Evolutionary conservation across 1,284 basidiomycete genomes (phyloP), one percentile per base, ranked within the genome.

Genomic region (Trichosporon sp.): DNA sequence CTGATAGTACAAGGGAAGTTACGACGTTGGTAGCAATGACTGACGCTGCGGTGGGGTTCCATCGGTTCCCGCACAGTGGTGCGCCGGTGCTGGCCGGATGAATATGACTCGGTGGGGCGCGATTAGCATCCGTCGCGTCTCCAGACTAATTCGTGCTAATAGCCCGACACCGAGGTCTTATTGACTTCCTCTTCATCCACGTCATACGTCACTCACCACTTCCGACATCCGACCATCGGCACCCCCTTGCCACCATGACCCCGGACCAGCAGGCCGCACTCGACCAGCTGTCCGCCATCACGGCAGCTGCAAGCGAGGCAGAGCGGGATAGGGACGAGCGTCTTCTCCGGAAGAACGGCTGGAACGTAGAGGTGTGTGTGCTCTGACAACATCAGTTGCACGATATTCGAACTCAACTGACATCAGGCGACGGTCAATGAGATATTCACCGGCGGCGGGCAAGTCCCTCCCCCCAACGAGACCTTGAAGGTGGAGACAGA

Each of bases 291-390:
- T 77, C 77, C 67, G 79, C 82, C 16, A 80, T 85, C 67, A 84
- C 82, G 4, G 81, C 81, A 6, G 82, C 83, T 0, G 74, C 72
- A 0, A 79, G 78, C 7, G 69, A 74, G 6, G 76, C 77, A 1
- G 76, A 80, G 2, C 71, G 78, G 5, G 75, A 79, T 19, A 70
- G 84, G 16, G 83, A 84, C 68, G 79, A 84, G 67, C 75, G 79
- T 14, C 61, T 85, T 26, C 70, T 85, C 2, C 68, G 78, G 0
- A 82, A 84, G 68, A 79, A 79, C 63, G 79, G 78, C 6, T 85
- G 80, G 80, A 78, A 85, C 71, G 78, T 85, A 6, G 79, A 84
- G 76, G 84, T 84, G 19, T 65, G 81, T 76, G 14, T 4, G 40
- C 40, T 46, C 16, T 26, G 26, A 26, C 26, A 26, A 26, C 26